Percentiles rank a stretch among this genome's conserved stretches.
These are phyloP conservation scores for Phialocephala sp. DNA, from an alignment of 2,329 filamentous ascomycete genomes.

Conservation along the genomic window DNA sequence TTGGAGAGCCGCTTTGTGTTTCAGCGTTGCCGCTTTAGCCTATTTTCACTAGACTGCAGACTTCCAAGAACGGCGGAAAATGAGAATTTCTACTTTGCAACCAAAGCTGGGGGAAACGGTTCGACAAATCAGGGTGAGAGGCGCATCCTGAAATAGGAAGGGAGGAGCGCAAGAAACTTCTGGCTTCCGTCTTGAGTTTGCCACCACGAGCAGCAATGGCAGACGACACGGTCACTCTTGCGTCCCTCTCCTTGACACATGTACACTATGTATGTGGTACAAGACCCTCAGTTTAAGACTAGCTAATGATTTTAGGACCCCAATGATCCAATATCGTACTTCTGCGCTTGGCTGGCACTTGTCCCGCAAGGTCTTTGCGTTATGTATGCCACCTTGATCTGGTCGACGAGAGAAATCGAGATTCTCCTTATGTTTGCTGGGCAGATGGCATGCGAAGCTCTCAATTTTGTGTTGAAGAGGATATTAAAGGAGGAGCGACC, in stretches of 20 bases:
- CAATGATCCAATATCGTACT: conserved; percentile 79
- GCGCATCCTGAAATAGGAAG: neutral
- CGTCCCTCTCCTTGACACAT: conserved; percentile 92
- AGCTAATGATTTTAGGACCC: conserved; percentile 69
- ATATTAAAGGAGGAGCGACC: conserved; percentile 92
- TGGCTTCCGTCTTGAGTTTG: neutral
- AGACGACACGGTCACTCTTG: conserved; percentile 62
- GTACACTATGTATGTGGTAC: conserved; percentile 83
- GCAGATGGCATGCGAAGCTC: conserved; percentile 86
- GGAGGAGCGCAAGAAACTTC: neutral
- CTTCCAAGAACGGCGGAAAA: too few species aligned
- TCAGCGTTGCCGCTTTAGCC: conserved; percentile 10
- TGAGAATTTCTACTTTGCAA: neutral
- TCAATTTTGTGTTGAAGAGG: conserved; percentile 90
- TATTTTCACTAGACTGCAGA: neutral
- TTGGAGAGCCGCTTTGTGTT: conserved; percentile 35
- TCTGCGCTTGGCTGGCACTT: conserved; percentile 93
- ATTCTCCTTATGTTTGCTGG: conserved; percentile 89
- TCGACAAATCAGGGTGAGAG: neutral
- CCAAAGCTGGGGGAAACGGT: neutral
- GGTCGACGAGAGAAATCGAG: conserved; percentile 89
- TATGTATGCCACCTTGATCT: conserved; percentile 87
- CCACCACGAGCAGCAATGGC: conserved; percentile 35
- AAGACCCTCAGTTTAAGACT: conserved; percentile 14
- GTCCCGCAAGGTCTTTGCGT: conserved; percentile 91